Evolutionary conservation across 148 eudicot genomes (phyloP).

Genomic region (Fagopyrum esculentum): DNA sequence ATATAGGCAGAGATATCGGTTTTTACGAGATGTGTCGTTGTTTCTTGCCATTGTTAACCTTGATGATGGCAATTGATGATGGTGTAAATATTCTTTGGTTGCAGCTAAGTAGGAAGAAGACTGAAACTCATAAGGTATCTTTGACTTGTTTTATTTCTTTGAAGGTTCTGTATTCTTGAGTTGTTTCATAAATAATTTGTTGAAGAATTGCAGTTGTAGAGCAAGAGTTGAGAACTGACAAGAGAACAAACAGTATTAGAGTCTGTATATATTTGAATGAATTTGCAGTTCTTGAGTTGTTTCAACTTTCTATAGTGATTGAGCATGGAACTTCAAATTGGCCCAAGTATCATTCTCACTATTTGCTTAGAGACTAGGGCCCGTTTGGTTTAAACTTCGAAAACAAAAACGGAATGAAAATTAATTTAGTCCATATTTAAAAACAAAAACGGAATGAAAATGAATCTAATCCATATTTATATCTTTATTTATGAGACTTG

Average conservation of each 20-base stretch:
- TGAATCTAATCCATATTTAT: too few species aligned
- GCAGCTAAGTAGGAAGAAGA: slow-evolving; percentile 27
- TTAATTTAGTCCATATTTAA: too few species aligned
- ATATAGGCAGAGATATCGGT: not conserved
- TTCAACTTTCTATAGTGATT: not conserved
- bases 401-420: too few species aligned
- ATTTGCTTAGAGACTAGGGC: too few species aligned
- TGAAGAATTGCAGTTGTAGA: not conserved
- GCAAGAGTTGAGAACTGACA: not conserved
- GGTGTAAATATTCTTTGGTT: slow-evolving; percentile 65
- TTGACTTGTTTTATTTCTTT: slow-evolving; percentile 9
- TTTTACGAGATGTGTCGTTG: not conserved
- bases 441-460: too few species aligned
- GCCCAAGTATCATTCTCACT: too few species aligned
- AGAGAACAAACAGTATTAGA: not conserved
- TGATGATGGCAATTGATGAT: slow-evolving; percentile 20
- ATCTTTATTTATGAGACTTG: too few species aligned
- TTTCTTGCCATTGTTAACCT: slow-evolving; percentile 8
- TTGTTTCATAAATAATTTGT: slow-evolving; percentile 42
- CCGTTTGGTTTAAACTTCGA: too few species aligned
- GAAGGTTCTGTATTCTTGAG: slow-evolving; percentile 17
- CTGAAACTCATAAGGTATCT: slow-evolving; percentile 14
- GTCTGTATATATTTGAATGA: slow-evolving; percentile 22
- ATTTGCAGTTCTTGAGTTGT: not conserved
- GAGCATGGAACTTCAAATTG: too few species aligned